phyloP scores from a whole-genome alignment of 2,329 filamentous ascomycete species.

The Beauveria sp. region DNA sequence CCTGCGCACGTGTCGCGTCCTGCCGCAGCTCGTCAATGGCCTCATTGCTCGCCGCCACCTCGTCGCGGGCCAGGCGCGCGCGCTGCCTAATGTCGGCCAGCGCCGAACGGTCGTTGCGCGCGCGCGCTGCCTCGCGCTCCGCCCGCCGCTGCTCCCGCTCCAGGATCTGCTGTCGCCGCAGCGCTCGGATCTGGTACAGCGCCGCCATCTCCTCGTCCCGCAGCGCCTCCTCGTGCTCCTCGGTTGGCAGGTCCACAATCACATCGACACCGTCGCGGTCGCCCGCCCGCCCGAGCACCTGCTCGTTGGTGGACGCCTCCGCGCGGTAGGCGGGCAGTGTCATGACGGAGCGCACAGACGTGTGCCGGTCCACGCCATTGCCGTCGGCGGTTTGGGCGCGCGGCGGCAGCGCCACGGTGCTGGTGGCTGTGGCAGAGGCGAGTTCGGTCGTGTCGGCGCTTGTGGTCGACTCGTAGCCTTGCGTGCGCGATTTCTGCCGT shows the following conservation, averaged over 20 bases:
- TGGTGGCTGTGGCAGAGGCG: neutral
- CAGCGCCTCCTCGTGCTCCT: slow-evolving; percentile 68
- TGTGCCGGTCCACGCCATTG: slow-evolving; percentile 63
- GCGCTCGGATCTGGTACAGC: slow-evolving; percentile 78
- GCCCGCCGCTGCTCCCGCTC: slow-evolving; percentile 72
- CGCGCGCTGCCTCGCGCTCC: slow-evolving; percentile 62
- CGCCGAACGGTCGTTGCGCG: slow-evolving; percentile 59
- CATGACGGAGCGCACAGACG: slow-evolving; percentile 86
- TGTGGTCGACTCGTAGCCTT: slow-evolving; percentile 6
- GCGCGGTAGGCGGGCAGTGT: slow-evolving; percentile 80
- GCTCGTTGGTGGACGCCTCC: slow-evolving; percentile 66
- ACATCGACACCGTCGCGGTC: slow-evolving; percentile 87
- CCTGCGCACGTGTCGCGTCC: slow-evolving; percentile 49
- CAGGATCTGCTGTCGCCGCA: slow-evolving; percentile 64
- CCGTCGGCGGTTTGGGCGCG: neutral
- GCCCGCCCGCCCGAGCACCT: slow-evolving; percentile 78
- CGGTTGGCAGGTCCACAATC: slow-evolving; percentile 76
- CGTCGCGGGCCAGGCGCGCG: slow-evolving; percentile 36
- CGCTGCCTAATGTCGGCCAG: slow-evolving; percentile 59
- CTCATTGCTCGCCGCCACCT: slow-evolving; percentile 35
- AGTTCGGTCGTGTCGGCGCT: slow-evolving; percentile 1
- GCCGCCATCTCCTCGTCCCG: slow-evolving; percentile 90
- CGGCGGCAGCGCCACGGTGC: neutral
- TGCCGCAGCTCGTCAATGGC: slow-evolving; percentile 51
- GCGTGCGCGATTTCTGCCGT: neutral